These are phyloP conservation scores for Ceratopteris richardii DNA, from an alignment of 75 land plant genomes.

Conservation along the genomic window DNA sequence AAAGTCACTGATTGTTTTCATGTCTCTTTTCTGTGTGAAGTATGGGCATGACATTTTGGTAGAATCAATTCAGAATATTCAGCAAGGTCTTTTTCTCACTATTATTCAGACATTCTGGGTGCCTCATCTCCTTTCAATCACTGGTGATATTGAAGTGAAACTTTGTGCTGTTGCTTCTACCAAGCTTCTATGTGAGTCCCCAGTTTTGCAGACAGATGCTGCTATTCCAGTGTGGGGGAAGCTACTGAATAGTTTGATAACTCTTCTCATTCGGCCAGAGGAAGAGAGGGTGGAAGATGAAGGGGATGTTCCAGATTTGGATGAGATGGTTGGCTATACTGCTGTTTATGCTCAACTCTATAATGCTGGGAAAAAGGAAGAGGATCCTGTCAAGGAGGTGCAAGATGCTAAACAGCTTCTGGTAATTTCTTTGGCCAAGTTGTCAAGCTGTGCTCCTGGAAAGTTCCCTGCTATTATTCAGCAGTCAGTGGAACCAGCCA, in stretches of 20 bases:
- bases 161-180: conserved; percentile 76
- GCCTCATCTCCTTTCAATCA: conserved; percentile 61
- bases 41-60: conserved; percentile 52
- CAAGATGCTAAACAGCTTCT: conserved; percentile 75
- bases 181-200: conserved; percentile 72
- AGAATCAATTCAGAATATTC: conserved; percentile 66
- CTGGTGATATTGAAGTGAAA: conserved; percentile 70
- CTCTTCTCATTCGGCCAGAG: conserved; percentile 73
- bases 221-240: conserved; percentile 53
- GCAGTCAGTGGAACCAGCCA: conserved; percentile 56
- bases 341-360: conserved; percentile 69
- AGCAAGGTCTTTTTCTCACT: conserved; percentile 39
- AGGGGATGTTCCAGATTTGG: conserved; percentile 67
- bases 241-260: conserved; percentile 73
- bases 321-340: conserved; percentile 62
- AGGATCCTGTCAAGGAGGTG: conserved; percentile 81
- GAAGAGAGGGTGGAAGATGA: conserved; percentile 72
- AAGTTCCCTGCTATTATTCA: conserved; percentile 49
- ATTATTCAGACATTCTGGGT: conserved; percentile 85
- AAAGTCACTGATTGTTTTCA: conserved; percentile 68
- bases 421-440: conserved; percentile 48
- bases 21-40: conserved; percentile 82
- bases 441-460: conserved; percentile 60
- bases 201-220: conserved; percentile 36
- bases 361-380: conserved; percentile 90